Evolutionary conservation across 2,329 filamentous ascomycete genomes (phyloP).

Genomic region (Penicillium sp.): DNA sequence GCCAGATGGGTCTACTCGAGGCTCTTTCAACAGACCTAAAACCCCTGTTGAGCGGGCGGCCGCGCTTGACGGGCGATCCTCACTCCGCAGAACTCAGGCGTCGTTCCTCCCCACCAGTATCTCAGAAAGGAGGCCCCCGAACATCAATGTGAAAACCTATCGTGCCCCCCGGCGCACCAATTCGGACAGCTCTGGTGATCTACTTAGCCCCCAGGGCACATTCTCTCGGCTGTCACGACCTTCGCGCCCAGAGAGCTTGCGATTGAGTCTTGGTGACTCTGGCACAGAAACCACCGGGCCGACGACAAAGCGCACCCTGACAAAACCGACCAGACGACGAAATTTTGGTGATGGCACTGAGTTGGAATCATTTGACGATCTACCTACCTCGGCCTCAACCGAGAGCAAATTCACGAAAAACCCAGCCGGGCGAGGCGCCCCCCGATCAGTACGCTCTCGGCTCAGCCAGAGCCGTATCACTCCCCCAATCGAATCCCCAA

Average conservation of each 20-base stretch:
- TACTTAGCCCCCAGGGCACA: slow-evolving; percentile 42
- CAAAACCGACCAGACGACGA: slow-evolving; percentile 67
- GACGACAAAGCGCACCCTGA: slow-evolving; percentile 69
- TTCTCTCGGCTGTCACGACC: slow-evolving; percentile 43
- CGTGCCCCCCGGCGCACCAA: slow-evolving; percentile 78
- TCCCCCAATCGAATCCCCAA: slow-evolving; percentile 42
- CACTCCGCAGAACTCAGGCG: slow-evolving; percentile 61
- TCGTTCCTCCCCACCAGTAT: slow-evolving; percentile 81
- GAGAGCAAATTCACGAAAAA: slow-evolving; percentile 84
- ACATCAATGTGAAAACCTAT: slow-evolving; percentile 70
- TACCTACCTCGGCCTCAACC: slow-evolving; percentile 79
- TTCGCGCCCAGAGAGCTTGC: slow-evolving; percentile 53
- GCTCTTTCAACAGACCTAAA: slow-evolving; percentile 56
- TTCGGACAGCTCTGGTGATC: slow-evolving; percentile 68
- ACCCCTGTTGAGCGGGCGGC: slow-evolving; percentile 66
- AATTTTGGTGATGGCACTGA: slow-evolving; percentile 92
- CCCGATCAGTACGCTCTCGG: slow-evolving; percentile 61
- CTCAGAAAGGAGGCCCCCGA: slow-evolving; percentile 74
- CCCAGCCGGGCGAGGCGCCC: slow-evolving; percentile 68
- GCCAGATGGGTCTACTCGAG: slow-evolving; percentile 38
- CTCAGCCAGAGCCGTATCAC: slow-evolving; percentile 48
- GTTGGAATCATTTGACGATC: slow-evolving; percentile 88
- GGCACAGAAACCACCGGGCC: slow-evolving; percentile 56
- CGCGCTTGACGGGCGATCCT: slow-evolving; percentile 40
- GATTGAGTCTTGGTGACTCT: slow-evolving; percentile 47